Evolutionary conservation across 2,329 filamentous ascomycete species (phyloP), one percentile per base, ranked within the genome.

Genomic region (Cladosporium sp.): DNA sequence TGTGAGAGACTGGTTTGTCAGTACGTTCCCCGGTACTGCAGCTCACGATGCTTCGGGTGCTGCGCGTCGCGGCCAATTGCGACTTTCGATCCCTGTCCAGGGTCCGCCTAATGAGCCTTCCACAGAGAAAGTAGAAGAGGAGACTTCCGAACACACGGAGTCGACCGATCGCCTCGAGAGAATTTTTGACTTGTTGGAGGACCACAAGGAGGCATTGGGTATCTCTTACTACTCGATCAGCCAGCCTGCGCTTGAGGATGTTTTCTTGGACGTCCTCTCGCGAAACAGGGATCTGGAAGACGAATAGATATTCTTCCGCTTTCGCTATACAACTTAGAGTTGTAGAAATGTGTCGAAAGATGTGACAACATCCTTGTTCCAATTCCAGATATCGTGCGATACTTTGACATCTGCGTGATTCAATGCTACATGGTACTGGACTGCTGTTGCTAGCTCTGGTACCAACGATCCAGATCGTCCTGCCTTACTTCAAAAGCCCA

Each of bases 201-300:
- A 87, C 71, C 82, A 87, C 67, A 90, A 88, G 71, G 79, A 86
- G n/a, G 76, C 78, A 3, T 77, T 96, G 49, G 89, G 90, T 0
- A 84, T 96, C 52, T 89, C 91, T 74, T 91, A 95, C 77, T 96
- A 93, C 78, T 92, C 89, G 63, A 91, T 96, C 69, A 90, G 87
- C 65, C 91, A 91, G 28, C 93, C 92, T 21, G 95, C 91, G 29
- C 80, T 96, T 53, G 93, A 97, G 74, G 91, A 96, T 78, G 92
- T 96, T 0, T 97, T 97, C 77, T 78, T 96, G 76, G 85, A 85
- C 35, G 93, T 96, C 73, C 92, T 96, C 10, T 88, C 89, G 1
- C 85, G 87, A 75, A 89, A 94, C 75, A 86, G 91, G 75, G 84
- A 93, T 16, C 83, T 88, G 68, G 91, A 94, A 75, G 92, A 93